A percentile compares a stretch with the other conserved stretches of the same genome.
These are phyloP conservation scores for Candida jianshihensis DNA, from an alignment of 805 yeast genomes.

Conservation along the genomic window DNA sequence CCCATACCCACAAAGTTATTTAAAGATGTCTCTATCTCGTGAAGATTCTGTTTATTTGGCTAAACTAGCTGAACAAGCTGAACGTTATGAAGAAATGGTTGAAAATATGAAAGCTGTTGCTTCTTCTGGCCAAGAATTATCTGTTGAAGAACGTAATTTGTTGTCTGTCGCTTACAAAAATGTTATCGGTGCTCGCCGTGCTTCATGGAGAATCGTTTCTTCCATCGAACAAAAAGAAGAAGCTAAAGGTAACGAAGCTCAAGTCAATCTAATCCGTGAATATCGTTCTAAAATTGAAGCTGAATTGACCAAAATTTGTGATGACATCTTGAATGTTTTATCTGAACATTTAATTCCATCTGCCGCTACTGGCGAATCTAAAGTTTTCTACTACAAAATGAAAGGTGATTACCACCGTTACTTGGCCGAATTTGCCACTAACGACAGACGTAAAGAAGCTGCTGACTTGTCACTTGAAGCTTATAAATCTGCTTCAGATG, in stretches of 20 bases:
- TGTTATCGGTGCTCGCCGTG: slow-evolving; percentile 98
- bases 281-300: slow-evolving; percentile 92
- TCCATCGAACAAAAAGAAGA: slow-evolving; percentile 98
- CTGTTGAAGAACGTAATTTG: slow-evolving; percentile 96
- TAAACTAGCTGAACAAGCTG: slow-evolving; percentile 98
- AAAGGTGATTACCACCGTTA: slow-evolving; percentile 99
- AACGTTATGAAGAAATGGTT: slow-evolving; percentile 99
- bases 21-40: slow-evolving; percentile 71
- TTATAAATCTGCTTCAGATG: slow-evolving; percentile 92
- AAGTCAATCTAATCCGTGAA: slow-evolving; percentile 83
- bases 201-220: slow-evolving; percentile 98
- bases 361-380: slow-evolving; percentile 95
- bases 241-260: slow-evolving; percentile 88
- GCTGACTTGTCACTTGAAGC: slow-evolving; percentile 91
- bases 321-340: slow-evolving; percentile 84
- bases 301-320: slow-evolving; percentile 89
- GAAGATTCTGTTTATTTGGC: slow-evolving; percentile 98
- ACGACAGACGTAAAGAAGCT: slow-evolving; percentile 87
- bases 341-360: slow-evolving; percentile 86
- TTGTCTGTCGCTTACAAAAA: slow-evolving; percentile 97
- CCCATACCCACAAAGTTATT: neutral
- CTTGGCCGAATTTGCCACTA: slow-evolving; percentile 91
- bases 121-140: slow-evolving; percentile 88
- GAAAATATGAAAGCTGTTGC: slow-evolving; percentile 98
- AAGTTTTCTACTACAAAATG: slow-evolving; percentile 98